Evolutionary conservation across 2,329 filamentous ascomycete genomes (phyloP).

Genomic region (Uncinocarpus reesii): DNA sequence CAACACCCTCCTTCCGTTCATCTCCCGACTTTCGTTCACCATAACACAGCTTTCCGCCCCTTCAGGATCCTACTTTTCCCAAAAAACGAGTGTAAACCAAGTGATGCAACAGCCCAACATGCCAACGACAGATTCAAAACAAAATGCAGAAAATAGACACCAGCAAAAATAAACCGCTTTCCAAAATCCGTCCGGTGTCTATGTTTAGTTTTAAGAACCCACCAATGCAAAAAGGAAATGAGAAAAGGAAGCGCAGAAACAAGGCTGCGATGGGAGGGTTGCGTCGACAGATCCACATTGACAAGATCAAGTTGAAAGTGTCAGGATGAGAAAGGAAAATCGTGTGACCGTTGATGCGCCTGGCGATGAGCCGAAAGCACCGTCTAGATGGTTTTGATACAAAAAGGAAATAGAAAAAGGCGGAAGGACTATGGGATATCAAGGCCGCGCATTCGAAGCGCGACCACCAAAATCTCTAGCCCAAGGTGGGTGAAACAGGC

Average conservation of each 20-base stretch:
- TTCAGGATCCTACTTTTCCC: too few species aligned
- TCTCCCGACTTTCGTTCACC: too few species aligned
- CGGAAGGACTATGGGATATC: background rate
- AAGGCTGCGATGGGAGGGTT: constrained; percentile 3
- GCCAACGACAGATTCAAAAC: constrained; percentile 1
- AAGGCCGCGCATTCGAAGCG: background rate
- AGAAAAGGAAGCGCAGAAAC: background rate
- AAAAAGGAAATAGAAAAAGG: background rate
- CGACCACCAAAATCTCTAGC: background rate
- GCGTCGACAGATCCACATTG: constrained; percentile 11
- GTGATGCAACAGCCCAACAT: background rate
- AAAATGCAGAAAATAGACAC: constrained; percentile 10
- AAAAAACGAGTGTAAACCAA: constrained; percentile 1
- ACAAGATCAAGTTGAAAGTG: background rate
- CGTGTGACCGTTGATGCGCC: constrained; percentile 7
- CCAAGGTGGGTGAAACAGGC: background rate
- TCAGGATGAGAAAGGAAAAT: constrained; percentile 3
- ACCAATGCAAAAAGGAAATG: constrained; percentile 7
- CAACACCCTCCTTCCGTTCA: too few species aligned
- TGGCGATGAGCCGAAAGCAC: constrained; percentile 5
- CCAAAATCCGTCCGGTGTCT: constrained; percentile 6
- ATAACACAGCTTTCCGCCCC: too few species aligned
- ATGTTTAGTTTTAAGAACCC: constrained; percentile 6
- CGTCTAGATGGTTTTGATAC: constrained; percentile 12
- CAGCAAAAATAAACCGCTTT: constrained; percentile 1